Conservation (phyloP, 2,329 filamentous ascomycete genomes). For the Dactylella cylindrospora region DNA sequence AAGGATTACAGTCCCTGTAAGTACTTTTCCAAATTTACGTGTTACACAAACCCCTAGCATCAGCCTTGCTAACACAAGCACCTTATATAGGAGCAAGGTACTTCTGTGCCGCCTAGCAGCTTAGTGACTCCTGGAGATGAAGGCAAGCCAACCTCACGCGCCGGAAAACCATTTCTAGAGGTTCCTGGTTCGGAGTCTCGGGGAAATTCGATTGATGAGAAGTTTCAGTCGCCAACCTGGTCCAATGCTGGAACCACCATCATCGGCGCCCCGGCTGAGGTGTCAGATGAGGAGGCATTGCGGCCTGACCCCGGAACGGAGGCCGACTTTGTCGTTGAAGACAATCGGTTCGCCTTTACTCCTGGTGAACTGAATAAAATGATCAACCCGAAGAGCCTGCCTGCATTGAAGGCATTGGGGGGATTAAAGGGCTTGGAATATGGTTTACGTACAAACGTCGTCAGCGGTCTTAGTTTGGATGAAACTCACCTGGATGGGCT, state of each 20-base stretch:
- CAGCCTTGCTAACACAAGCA: not conserved
- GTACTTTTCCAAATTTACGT: not conserved
- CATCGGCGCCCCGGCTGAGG: slow-evolving; percentile 18
- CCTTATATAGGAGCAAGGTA: slow-evolving; percentile 24
- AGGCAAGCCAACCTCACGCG: slow-evolving; percentile 31
- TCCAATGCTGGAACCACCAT: slow-evolving; percentile 44
- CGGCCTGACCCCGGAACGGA: slow-evolving; percentile 59
- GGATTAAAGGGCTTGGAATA: slow-evolving; percentile 76
- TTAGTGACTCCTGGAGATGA: slow-evolving; percentile 21
- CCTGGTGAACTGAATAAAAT: slow-evolving; percentile 83
- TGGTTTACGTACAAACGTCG: slow-evolving; percentile 72
- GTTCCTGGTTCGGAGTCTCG: slow-evolving; percentile 29
- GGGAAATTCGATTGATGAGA: slow-evolving; percentile 42
- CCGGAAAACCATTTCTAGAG: slow-evolving; percentile 34
- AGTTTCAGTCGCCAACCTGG: slow-evolving; percentile 39
- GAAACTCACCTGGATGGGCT: slow-evolving; percentile 67
- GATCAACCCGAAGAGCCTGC: slow-evolving; percentile 82
- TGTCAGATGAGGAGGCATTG: slow-evolving; percentile 57
- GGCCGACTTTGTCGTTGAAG: slow-evolving; percentile 57
- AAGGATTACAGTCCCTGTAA: slow-evolving; percentile 31
- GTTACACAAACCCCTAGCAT: not conserved
- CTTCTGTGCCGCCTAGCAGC: slow-evolving; percentile 16
- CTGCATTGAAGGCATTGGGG: slow-evolving; percentile 78
- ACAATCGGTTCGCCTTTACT: slow-evolving; percentile 73
- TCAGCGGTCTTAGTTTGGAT: slow-evolving; percentile 73